Evolutionary conservation across 495 filamentous ascomycete genomes (phyloP), one percentile per base, ranked within the genome.

Genomic region (Cenococcum geophilum): DNA sequence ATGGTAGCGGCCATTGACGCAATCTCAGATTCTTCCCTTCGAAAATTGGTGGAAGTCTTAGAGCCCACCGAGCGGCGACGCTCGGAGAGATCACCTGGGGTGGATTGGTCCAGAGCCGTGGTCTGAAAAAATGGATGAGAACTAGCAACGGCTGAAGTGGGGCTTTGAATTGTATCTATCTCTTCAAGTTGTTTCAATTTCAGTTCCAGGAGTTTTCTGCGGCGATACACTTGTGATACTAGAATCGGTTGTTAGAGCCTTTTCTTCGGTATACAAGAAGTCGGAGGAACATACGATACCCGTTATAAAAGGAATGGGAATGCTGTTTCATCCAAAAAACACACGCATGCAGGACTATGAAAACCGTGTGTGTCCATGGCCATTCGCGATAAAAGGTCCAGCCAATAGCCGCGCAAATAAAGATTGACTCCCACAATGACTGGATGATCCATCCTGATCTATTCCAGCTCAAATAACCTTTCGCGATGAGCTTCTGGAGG

Each of bases 281-380:
- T 9, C 14, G 37, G 14, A 42, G 20, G 14, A 49, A 71, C 73
- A 62, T 68, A 77, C 76, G 73, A 63, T 90, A 79, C 5, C 87
- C 87, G 66, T 90, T 91, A 70, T 88, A 90, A 60, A 86, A 87
- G 1, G 83, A 80, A 68, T 87, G 89, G 53, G 82, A 86, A 68
- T 90, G 87, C 68, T 86, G 84, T 72, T 91, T 91, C 87, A 91
- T 90, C 50, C 89, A 61, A 79, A 89, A 84, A 0, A 84, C 82
- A 59, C 89, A 65, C 16, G 79, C 81, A 66, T 91, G 87, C 49
- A 91, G 74, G 3, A 88, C 83, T 34, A 88, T 85, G 71, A 87
- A 90, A 25, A 89, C 79, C 22, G 79, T 80, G 67, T 81, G 86
- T 32, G 88, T 86, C 87, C 87, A 91, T 20, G 85, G 83, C 87